Base-by-base conservation (phyloP, 169 alveolate genomes). In the Sarcocystis neurona region DNA sequence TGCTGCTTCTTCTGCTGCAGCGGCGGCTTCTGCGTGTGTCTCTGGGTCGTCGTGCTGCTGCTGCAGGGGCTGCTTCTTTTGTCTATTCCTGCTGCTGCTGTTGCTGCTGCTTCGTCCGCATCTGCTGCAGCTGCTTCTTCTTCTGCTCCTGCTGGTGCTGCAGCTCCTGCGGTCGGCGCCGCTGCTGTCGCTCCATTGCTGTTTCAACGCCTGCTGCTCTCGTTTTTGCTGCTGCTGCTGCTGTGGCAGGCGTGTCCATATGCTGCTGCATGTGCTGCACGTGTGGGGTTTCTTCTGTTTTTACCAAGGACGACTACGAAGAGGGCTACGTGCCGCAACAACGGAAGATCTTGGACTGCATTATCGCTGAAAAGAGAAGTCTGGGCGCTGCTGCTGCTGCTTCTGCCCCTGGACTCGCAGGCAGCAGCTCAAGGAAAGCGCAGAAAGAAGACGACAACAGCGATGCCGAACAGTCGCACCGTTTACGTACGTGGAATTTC, bases 281-380 rank as follows among this genome's bases (percentile, higher is more conserved):
- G n/a, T n/a, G 56, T 75, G 37, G 37, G 6, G 30, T 5, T 44
- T 75, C 34, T 75, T 8, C 34, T 18, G 8, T 15, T 5, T 15
- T 32, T 15, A 43, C 37, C 5, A 72, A 88, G 88, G 94, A 91
- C 37, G 94, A 87, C 80, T 43, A 39, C 39, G 79, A 60, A 8
- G 93, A 90, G 66, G 93, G 93, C 6, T 90, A 90, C 70, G 85
- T 90, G 30, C 93, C 93, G 46, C 37, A 72, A 47, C 87, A 86
- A 34, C 74, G 93, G 48, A 80, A 90, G 4, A 72, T 80, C 47
- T 46, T 90, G 34, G 89, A 85, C 27, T 60, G 56, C 18, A 46
- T 85, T 3, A 66, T 79, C 53, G 60, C 63, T 30, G 79, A 87
- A 75, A 39, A 32, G 56, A 84, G 72, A 56, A 53, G 80, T 0